Conservation (phyloP, 257 asterid species). For the Nyctanthes arbortristis region DNA sequence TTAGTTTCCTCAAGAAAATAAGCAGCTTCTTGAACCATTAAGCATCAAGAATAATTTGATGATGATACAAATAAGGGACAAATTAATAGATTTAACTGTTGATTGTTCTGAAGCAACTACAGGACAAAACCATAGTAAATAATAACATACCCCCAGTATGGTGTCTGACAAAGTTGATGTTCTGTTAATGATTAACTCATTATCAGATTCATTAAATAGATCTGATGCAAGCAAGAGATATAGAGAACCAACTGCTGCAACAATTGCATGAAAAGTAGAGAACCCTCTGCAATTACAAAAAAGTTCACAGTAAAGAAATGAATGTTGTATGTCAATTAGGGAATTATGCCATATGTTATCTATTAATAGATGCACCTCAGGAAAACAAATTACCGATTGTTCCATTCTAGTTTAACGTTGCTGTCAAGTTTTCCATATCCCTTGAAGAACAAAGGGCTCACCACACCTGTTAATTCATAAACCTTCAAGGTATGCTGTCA, state of each 20-base stretch:
- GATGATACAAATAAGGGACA: background rate
- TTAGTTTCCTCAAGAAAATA: background rate
- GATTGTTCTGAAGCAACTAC: background rate
- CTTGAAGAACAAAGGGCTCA: conserved; percentile 57
- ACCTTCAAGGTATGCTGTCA: conserved; percentile 51
- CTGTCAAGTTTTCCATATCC: conserved; percentile 70
- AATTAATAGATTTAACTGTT: background rate
- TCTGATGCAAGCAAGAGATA: conserved; percentile 69
- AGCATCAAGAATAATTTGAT: background rate
- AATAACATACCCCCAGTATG: conserved; percentile 63
- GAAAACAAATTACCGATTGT: conserved; percentile 62
- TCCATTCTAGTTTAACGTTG: conserved; percentile 82
- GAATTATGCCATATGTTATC: background rate
- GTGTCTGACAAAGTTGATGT: conserved; percentile 73
- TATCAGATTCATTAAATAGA: conserved; percentile 54
- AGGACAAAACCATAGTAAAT: background rate
- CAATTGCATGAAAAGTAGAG: conserved; percentile 85
- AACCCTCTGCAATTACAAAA: conserved; percentile 61
- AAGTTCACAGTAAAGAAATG: background rate
- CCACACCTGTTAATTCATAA: conserved; percentile 72
- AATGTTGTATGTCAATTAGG: conserved; percentile 1
- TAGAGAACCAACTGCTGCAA: conserved; percentile 65
- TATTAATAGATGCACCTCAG: conserved; percentile 9
- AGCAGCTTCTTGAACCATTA: background rate
- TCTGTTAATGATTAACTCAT: conserved; percentile 49